Percentiles rank a stretch among this genome's conserved stretches.
phyloP scores from a whole-genome alignment of 345 rosid genomes.

The Balakata baccata region DNA sequence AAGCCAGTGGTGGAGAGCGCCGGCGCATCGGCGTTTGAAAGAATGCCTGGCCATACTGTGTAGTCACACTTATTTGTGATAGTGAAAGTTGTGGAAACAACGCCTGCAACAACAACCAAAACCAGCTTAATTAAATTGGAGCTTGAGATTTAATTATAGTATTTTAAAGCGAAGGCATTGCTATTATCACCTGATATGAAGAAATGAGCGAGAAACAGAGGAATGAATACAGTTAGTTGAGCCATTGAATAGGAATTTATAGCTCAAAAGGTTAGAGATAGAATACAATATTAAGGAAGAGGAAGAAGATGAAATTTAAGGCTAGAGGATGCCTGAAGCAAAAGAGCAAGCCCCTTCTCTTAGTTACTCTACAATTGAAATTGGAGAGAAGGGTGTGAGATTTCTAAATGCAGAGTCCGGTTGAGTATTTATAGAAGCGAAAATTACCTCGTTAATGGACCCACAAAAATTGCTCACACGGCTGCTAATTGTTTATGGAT shows the following conservation, averaged over 20 bases:
- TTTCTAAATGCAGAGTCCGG: not conserved
- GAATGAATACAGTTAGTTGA: slow-evolving; percentile 19
- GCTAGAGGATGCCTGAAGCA: not conserved
- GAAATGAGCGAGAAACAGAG: slow-evolving; percentile 12
- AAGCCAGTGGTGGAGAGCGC: slow-evolving; percentile 79
- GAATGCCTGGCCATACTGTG: slow-evolving; percentile 87
- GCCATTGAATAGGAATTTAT: slow-evolving; percentile 29
- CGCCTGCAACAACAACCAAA: slow-evolving; percentile 27
- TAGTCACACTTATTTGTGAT: slow-evolving; percentile 64
- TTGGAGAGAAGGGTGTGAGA: not conserved
- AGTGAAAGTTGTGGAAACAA: slow-evolving; percentile 56
- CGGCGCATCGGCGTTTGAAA: slow-evolving; percentile 67
- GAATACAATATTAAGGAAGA: not conserved
- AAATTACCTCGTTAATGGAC: not conserved
- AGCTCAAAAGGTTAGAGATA: too few relatives aligned
- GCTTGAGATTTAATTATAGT: not conserved
- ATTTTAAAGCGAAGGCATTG: not conserved
- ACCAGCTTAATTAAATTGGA: not conserved
- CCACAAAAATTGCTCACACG: not conserved
- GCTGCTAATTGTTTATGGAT: not conserved
- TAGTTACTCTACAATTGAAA: slow-evolving; percentile 10
- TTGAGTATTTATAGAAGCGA: slow-evolving; percentile 21
- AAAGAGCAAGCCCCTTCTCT: not conserved
- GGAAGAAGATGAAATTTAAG: not conserved
- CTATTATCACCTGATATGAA: slow-evolving; percentile 32